Percentiles rank a stretch among this genome's conserved stretches.
These are phyloP conservation scores for Porpolomopsis calyptriformis DNA, from an alignment of 768 basidiomycete species.

Conservation along the genomic window DNA sequence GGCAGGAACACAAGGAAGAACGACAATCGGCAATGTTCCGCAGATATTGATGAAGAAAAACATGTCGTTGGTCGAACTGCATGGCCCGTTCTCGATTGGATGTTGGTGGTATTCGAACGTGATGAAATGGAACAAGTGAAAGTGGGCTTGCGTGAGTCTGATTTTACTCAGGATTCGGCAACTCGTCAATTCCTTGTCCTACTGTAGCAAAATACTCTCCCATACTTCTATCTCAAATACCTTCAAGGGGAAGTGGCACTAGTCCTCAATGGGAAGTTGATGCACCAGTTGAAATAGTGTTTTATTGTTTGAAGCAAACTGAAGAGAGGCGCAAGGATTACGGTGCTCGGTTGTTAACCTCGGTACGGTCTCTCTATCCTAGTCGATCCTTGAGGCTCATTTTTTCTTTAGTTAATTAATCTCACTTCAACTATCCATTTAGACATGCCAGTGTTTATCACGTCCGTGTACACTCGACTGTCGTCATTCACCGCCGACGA, in stretches of 20 bases:
- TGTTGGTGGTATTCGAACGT: slow-evolving; percentile 56
- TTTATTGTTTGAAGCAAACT: slow-evolving; percentile 25
- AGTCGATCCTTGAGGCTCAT: slow-evolving; percentile 1
- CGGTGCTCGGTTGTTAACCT: slow-evolving; percentile 25
- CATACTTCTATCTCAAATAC: slow-evolving; percentile 54
- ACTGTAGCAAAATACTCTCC: no score
- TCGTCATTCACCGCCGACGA: slow-evolving; percentile 17
- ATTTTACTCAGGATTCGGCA: no score
- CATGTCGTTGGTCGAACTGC: slow-evolving; percentile 47
- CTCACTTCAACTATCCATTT: no score
- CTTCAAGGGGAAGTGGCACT: slow-evolving; percentile 35
- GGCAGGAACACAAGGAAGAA: slow-evolving; percentile 28
- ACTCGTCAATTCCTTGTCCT: no score
- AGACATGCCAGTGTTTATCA: slow-evolving; percentile 27
- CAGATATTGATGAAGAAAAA: slow-evolving; percentile 14
- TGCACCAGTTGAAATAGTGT: slow-evolving; percentile 38
- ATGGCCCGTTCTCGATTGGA: slow-evolving; percentile 66
- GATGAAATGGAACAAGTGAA: slow-evolving; percentile 38
- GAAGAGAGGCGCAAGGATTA: slow-evolving; percentile 21
- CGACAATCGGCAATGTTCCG: slow-evolving; percentile 12
- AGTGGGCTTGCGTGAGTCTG: slow-evolving; percentile 23
- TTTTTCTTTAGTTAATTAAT: no score
- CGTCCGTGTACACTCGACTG: slow-evolving; percentile 27
- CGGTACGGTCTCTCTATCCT: slow-evolving; percentile 19
- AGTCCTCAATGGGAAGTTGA: slow-evolving; percentile 48